Evolutionary conservation across 495 filamentous ascomycete genomes (phyloP), one percentile per base, ranked within the genome.

Genomic region (Aspergillus sclerotiicarbonarius): DNA sequence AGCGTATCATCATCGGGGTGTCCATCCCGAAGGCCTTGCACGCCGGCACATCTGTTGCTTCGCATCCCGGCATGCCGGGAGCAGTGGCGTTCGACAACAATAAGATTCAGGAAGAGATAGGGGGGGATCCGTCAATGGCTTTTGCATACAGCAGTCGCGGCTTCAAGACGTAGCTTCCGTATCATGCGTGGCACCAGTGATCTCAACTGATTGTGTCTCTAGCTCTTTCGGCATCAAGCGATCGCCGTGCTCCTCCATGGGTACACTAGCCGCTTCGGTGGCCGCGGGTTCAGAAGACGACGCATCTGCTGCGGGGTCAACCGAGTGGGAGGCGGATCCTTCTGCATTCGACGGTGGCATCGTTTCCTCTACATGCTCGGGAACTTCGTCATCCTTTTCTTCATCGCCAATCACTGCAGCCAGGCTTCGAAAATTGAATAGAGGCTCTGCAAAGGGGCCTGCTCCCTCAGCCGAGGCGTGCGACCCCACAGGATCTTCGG

Each of bases 341-440:
- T 73, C 71, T 4, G 43, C 6, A 21, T 51, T 54, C 9, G 58
- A 51, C 1, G 51, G 57, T 12, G 54, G 47, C 2, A 59, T 29
- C 18, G 67, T 61, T 46, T 75, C 63, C 57, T 79, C 76, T 43
- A 74, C 67, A 63, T 83, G 72, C 54, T 82, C 80, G 7, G 74
- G 62, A 30, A 76, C 69, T 53, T 70, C 72, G 5, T 68, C 66
- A 20, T 65, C 63, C 52, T 77, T 78, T n/a, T 87, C 83, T 53
- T 88, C 86, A 32, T 84, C 76, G 4, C 87, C 90, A 53, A 96
- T 91, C 65, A 96, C 88, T 57, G 88, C 90, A 4, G 90, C 90
- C 25, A 97, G 76, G 62, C 91, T 96, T 53, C 89, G 78, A 64
- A 97, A 96, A 70, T 95, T 96, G 75, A 96, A 92, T 84, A 96